Percentiles rank a stretch among this genome's conserved stretches.
Evolutionary conservation across 345 rosid species (phyloP).

Genomic region (Noccaea caerulescens): DNA sequence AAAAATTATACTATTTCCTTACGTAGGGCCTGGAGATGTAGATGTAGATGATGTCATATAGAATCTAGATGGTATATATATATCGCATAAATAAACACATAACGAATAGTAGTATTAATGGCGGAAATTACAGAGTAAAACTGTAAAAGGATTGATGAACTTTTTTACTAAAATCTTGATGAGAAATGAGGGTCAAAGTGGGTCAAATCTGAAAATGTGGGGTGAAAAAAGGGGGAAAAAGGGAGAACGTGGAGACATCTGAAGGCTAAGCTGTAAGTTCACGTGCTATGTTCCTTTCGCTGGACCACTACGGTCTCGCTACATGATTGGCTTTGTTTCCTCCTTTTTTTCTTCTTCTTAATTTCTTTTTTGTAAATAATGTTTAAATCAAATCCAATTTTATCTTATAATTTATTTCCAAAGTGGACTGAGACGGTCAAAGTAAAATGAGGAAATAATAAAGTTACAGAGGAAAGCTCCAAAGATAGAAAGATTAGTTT

Average conservation of each 20-base stretch:
- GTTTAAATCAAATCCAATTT: background rate
- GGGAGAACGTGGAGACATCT: conserved; percentile 45
- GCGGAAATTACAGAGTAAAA: conserved; percentile 4
- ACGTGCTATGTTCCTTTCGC: conserved; percentile 61
- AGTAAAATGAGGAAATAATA: conserved; percentile 15
- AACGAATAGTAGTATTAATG: conserved; percentile 17
- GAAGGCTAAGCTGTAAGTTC: conserved; percentile 56
- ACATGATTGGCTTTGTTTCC: conserved; percentile 37
- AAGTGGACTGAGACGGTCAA: conserved; percentile 31
- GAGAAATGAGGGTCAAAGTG: conserved; percentile 38
- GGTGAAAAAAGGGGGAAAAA: conserved; percentile 23
- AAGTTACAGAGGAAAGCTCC: conserved; percentile 39
- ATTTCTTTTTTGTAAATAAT: background rate
- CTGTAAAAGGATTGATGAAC: background rate
- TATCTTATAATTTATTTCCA: background rate
- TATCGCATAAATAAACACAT: conserved; percentile 3
- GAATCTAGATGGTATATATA: conserved; percentile 23
- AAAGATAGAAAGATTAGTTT: conserved; percentile 20
- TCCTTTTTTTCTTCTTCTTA: background rate
- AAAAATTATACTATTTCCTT: conserved; percentile 14
- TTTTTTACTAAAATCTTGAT: background rate
- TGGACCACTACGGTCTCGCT: conserved; percentile 53
- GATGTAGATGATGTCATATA: conserved; percentile 34
- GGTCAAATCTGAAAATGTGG: conserved; percentile 35
- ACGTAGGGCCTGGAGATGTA: conserved; percentile 26